Evolutionary conservation across 1,139 yeast species (phyloP).

Genomic region (Debaryomyces subglobosus): DNA sequence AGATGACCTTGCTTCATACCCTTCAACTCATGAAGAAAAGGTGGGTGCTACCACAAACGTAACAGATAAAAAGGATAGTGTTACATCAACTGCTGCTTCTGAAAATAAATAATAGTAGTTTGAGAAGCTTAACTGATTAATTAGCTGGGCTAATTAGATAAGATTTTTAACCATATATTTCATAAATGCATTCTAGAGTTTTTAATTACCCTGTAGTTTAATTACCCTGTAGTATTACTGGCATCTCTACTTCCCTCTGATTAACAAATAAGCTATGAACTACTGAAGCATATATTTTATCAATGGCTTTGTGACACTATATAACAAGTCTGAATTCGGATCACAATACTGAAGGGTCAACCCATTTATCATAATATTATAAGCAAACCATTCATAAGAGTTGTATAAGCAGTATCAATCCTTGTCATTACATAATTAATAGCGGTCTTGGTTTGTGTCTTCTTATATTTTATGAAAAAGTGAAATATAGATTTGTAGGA

Average conservation of each 20-base stretch:
- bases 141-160: not conserved
- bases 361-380: too few species aligned
- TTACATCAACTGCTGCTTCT: not conserved
- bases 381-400: too few species aligned
- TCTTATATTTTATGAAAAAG: not conserved
- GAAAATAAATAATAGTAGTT: not conserved
- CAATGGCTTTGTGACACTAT: not conserved
- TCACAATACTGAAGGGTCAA: not conserved
- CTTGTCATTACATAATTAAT: too few species aligned
- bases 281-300: not conserved
- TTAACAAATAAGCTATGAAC: not conserved
- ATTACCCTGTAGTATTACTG: too few species aligned
- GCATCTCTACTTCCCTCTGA: not conserved
- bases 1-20: not conserved
- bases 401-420: too few species aligned
- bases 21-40: not conserved
- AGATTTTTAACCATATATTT: not conserved
- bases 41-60: not conserved
- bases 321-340: not conserved
- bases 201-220: not conserved
- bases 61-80: not conserved
- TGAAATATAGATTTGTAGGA: not conserved
- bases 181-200: not conserved
- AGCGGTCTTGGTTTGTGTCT: not conserved
- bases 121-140: not conserved